These are phyloP conservation scores for Sideroxylon spinosum DNA, from an alignment of 179 eudicot species.

Conservation along the genomic window DNA sequence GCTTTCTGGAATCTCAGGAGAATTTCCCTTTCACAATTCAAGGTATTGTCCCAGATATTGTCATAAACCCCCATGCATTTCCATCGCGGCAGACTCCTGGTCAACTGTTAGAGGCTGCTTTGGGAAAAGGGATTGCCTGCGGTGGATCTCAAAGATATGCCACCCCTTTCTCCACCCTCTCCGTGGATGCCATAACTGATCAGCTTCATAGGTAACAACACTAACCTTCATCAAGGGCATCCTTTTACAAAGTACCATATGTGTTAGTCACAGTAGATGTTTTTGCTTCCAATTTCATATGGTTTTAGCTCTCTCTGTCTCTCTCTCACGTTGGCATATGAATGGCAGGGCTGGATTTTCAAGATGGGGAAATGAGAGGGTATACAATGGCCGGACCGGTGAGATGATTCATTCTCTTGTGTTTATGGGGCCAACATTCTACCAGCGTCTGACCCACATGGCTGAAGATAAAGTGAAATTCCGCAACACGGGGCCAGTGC, in stretches of 20 bases:
- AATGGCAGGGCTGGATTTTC: constrained; percentile 78
- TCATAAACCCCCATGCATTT: constrained; percentile 93
- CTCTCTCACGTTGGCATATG: background rate
- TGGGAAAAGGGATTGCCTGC: constrained; percentile 91
- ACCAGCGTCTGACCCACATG: constrained; percentile 88
- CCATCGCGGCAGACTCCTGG: constrained; percentile 97
- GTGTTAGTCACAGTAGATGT: no score
- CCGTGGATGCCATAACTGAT: constrained; percentile 76
- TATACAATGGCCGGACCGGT: constrained; percentile 80
- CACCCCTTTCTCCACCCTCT: constrained; percentile 76
- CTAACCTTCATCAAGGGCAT: background rate
- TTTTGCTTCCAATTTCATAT: background rate
- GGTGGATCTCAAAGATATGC: constrained; percentile 69
- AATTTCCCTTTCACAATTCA: constrained; percentile 84
- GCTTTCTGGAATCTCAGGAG: constrained; percentile 80
- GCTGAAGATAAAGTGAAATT: constrained; percentile 94
- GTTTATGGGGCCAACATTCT: constrained; percentile 88
- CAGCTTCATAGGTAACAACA: constrained; percentile 78
- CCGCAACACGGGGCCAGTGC: constrained; percentile 92
- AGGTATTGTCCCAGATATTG: constrained; percentile 95
- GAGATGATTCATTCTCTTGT: constrained; percentile 60
- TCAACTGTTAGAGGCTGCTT: constrained; percentile 86
- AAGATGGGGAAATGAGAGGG: constrained; percentile 85
- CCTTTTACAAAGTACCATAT: background rate
- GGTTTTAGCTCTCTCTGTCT: no score